These are phyloP conservation scores for Microcyclospora tardicrescens DNA, from an alignment of 2,329 filamentous ascomycete species.

Conservation along the genomic window DNA sequence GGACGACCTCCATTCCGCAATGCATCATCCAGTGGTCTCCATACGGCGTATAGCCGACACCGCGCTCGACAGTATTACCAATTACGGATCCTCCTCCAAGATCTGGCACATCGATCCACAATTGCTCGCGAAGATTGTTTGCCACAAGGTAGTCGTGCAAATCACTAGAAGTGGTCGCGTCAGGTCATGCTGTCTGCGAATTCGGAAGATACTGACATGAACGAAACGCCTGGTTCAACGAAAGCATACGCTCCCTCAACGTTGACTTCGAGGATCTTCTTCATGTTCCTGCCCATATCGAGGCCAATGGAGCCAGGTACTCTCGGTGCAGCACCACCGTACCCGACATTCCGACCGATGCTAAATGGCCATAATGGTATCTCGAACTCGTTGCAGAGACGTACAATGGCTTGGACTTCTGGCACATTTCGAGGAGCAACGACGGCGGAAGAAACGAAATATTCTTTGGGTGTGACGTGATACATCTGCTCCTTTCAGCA, in stretches of 20 bases:
- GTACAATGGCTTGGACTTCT: conserved; percentile 37
- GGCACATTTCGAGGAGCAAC: conserved; percentile 24
- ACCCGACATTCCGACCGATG: conserved; percentile 40
- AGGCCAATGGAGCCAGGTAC: conserved; percentile 39
- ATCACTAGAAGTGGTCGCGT: too few species aligned
- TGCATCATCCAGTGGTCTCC: conserved; percentile 35
- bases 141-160: conserved; percentile 39
- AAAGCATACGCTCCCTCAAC: conserved; percentile 37
- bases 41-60: conserved; percentile 28
- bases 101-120: conserved; percentile 36
- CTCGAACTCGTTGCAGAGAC: conserved; percentile 32
- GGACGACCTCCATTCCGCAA: conserved; percentile 32
- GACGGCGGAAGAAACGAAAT: conserved; percentile 34
- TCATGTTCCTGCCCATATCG: conserved; percentile 42
- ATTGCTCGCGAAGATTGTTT: conserved; percentile 23
- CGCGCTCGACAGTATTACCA: conserved; percentile 38
- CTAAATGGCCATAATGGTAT: conserved; percentile 39
- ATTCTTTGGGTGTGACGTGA: conserved; percentile 21
- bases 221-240: conserved; percentile 45
- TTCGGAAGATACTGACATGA: too few species aligned
- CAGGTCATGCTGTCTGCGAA: too few species aligned
- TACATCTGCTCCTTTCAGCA: too few species aligned
- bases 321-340: conserved; percentile 42
- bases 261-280: conserved; percentile 39
- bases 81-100: conserved; percentile 39